A percentile compares a stretch with the other conserved stretches of the same genome.
These are phyloP conservation scores for Murraya koenigii DNA, from an alignment of 345 rosid genomes.

Conservation along the genomic window DNA sequence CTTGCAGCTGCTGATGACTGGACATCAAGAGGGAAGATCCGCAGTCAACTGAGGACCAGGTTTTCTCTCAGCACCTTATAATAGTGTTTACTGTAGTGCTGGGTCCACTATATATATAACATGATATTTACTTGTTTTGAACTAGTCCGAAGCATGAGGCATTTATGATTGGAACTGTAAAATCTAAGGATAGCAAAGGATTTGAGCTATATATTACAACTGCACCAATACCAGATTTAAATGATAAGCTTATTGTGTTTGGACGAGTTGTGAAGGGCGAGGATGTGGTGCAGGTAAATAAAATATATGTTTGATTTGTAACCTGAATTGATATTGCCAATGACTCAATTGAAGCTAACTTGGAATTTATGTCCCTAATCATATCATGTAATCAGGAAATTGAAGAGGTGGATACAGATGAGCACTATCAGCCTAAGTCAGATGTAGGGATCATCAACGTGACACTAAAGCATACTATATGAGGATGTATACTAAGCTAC, in stretches of 20 bases:
- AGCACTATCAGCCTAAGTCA: slow-evolving; percentile 76
- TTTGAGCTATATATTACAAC: slow-evolving; percentile 78
- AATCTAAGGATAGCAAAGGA: slow-evolving; percentile 46
- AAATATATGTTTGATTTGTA: neutral
- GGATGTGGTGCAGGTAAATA: slow-evolving; percentile 79
- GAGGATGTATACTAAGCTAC: slow-evolving; percentile 13
- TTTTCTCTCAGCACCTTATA: slow-evolving; percentile 17
- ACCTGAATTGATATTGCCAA: neutral
- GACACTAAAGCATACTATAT: slow-evolving; percentile 54
- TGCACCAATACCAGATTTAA: slow-evolving; percentile 81
- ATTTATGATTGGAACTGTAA: slow-evolving; percentile 76
- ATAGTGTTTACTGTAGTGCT: neutral
- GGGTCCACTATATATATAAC: neutral
- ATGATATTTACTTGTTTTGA: neutral
- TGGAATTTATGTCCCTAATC: neutral
- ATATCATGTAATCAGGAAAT: slow-evolving; percentile 55
- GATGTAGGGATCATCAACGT: slow-evolving; percentile 49
- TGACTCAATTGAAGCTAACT: neutral
- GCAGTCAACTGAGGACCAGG: slow-evolving; percentile 63
- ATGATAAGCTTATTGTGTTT: slow-evolving; percentile 66
- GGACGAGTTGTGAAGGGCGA: slow-evolving; percentile 80
- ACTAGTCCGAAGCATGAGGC: slow-evolving; percentile 82
- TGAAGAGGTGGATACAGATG: slow-evolving; percentile 96
- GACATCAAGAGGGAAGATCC: slow-evolving; percentile 77
- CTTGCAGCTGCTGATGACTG: slow-evolving; percentile 71